Conservation (phyloP, 1,139 yeast species). For the Geotrichum europaeum region DNA sequence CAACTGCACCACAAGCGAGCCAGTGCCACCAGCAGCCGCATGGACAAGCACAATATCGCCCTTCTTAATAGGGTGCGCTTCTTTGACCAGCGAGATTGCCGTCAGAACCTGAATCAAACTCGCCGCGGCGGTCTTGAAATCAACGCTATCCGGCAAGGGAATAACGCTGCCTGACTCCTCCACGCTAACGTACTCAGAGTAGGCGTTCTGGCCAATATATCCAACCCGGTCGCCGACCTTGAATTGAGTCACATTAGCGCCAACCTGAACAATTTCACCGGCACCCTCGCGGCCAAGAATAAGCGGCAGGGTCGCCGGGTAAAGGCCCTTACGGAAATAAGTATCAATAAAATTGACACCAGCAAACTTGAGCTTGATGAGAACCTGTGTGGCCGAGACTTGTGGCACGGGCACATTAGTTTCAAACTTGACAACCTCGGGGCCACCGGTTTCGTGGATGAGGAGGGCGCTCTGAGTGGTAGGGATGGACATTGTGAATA, state of each 20-base stretch:
- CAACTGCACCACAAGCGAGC: constrained; percentile 62
- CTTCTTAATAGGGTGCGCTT: constrained; percentile 57
- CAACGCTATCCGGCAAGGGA: constrained; percentile 45
- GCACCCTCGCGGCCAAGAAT: constrained; percentile 80
- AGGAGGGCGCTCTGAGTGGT: constrained; percentile 52
- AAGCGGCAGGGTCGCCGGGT: constrained; percentile 54
- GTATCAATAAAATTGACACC: constrained; percentile 82
- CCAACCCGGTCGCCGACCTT: constrained; percentile 70
- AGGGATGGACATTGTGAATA: constrained; percentile 40
- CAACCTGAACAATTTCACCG: constrained; percentile 67
- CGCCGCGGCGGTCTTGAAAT: constrained; percentile 55
- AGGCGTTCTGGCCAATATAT: constrained; percentile 46
- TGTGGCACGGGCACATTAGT: constrained; percentile 51
- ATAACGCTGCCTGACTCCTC: constrained; percentile 30
- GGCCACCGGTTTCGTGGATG: constrained; percentile 52
- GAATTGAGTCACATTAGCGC: constrained; percentile 50
- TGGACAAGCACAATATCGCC: constrained; percentile 71
- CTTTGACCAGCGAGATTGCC: constrained; percentile 61
- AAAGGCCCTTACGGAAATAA: constrained; percentile 73
- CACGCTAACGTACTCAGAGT: constrained; percentile 65
- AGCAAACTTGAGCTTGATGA: constrained; percentile 64
- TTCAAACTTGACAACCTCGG: constrained; percentile 48
- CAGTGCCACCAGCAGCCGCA: constrained; percentile 97
- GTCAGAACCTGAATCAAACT: constrained; percentile 69
- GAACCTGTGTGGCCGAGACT: constrained; percentile 48